A percentile compares a stretch with the other conserved stretches of the same genome.
Evolutionary conservation across 2,329 filamentous ascomycete species (phyloP).

Genomic region (Talaromyces sp.): DNA sequence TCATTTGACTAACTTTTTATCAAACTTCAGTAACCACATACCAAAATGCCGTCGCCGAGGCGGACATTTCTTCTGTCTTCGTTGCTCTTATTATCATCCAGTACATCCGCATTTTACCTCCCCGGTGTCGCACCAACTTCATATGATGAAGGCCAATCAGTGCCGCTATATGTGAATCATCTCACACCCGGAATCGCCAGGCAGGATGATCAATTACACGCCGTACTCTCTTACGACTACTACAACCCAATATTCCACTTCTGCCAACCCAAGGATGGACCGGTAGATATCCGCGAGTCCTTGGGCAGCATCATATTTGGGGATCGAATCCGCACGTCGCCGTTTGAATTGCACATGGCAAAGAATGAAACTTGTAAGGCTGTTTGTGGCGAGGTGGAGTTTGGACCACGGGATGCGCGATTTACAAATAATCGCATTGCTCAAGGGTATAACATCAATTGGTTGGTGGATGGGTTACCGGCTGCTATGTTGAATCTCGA

Average conservation of each 20-base stretch:
- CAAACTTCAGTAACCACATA: slow-evolving; percentile 20
- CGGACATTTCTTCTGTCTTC: slow-evolving; percentile 29
- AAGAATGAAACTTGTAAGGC: slow-evolving; percentile 83
- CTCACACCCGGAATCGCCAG: slow-evolving; percentile 79
- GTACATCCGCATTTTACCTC: slow-evolving; percentile 78
- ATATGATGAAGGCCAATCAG: slow-evolving; percentile 73
- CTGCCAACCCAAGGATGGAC: slow-evolving; percentile 73
- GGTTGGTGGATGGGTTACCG: slow-evolving; percentile 90
- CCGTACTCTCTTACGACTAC: slow-evolving; percentile 95
- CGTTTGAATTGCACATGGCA: slow-evolving; percentile 83
- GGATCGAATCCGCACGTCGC: slow-evolving; percentile 94
- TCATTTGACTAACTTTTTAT: not conserved
- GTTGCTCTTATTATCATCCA: slow-evolving; percentile 31
- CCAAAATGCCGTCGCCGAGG: slow-evolving; percentile 35
- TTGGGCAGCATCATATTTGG: slow-evolving; percentile 95
- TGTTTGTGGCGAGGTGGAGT: slow-evolving; percentile 67
- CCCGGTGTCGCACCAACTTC: slow-evolving; percentile 92
- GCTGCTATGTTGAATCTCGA: slow-evolving; percentile 82
- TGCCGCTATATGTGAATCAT: slow-evolving; percentile 88
- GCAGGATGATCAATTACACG: slow-evolving; percentile 76
- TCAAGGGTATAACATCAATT: slow-evolving; percentile 88
- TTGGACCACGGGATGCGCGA: slow-evolving; percentile 62
- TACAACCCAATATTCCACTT: slow-evolving; percentile 86
- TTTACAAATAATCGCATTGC: slow-evolving; percentile 82
- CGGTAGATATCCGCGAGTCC: slow-evolving; percentile 78